Percentiles rank a stretch among this genome's conserved stretches.
phyloP scores from a whole-genome alignment of 2,329 filamentous ascomycete genomes.

The Colletotrichum kahawae region DNA sequence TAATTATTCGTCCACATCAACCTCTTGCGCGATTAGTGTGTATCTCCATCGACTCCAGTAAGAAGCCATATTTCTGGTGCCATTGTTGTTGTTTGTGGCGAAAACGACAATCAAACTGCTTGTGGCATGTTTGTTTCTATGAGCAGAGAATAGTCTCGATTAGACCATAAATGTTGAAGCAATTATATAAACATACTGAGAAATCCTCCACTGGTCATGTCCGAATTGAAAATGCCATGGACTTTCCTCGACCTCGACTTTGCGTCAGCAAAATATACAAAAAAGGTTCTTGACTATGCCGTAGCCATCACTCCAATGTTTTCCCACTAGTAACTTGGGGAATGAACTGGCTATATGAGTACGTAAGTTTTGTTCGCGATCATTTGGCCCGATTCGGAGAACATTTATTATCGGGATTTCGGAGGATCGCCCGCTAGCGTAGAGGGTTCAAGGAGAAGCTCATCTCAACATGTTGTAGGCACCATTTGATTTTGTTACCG shows the following conservation, averaged over 20 bases:
- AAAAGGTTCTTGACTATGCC: too few relatives aligned
- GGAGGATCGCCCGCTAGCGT: background rate
- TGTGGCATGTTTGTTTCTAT: background rate
- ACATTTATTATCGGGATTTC: background rate
- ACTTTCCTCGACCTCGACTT: background rate
- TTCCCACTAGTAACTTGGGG: background rate
- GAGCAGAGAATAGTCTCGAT: background rate
- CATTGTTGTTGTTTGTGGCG: background rate
- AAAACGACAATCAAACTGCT: background rate
- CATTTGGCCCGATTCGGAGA: background rate
- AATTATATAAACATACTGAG: background rate
- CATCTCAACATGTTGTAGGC: background rate
- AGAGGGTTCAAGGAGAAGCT: fast-evolving
- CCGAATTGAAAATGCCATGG: background rate
- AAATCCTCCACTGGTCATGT: background rate
- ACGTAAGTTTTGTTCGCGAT: background rate
- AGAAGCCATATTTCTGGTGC: background rate
- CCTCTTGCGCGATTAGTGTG: background rate
- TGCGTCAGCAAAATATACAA: background rate
- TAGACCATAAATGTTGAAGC: too few relatives aligned
- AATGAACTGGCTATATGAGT: background rate
- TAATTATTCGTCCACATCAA: background rate
- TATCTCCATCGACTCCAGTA: background rate
- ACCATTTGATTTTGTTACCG: background rate
- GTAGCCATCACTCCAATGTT: background rate